A percentile compares a stretch with the other conserved stretches of the same genome.
Evolutionary conservation across 139 green algal species (phyloP).

Genomic region (Chlamydomonas incerta): DNA sequence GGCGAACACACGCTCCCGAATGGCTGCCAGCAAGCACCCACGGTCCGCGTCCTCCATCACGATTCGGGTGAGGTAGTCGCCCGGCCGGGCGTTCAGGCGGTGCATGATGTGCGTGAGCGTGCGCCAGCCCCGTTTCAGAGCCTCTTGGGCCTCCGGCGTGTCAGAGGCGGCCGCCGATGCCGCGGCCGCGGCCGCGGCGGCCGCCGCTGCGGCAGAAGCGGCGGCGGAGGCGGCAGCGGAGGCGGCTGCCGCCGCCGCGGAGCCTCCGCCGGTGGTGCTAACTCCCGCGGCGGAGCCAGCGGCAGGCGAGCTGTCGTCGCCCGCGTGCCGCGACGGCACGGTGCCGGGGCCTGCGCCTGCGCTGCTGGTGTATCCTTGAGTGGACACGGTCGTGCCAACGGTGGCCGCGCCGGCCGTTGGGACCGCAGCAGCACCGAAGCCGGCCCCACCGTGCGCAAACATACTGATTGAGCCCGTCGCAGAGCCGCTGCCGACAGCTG

Average conservation of each 20-base stretch:
- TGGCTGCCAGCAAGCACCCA: neutral
- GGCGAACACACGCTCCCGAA: neutral
- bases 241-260: neutral
- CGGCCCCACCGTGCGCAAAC: neutral
- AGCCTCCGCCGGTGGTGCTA: neutral
- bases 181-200: neutral
- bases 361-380: too few relatives aligned
- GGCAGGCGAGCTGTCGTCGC: neutral
- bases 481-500: too few relatives aligned
- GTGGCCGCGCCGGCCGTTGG: neutral
- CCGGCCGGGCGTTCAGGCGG: neutral
- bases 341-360: neutral
- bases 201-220: neutral
- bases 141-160: neutral
- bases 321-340: neutral
- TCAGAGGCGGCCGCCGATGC: neutral
- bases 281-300: too few relatives aligned
- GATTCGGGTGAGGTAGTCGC: slow-evolving; percentile 24
- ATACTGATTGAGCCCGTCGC: too few relatives aligned
- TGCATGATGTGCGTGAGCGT: slow-evolving; percentile 31
- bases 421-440: neutral
- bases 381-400: neutral
- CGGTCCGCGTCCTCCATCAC: slow-evolving; percentile 40
- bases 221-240: neutral
- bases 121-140: slow-evolving; percentile 18